Evolutionary conservation across 805 yeast genomes (phyloP), one percentile per base, ranked within the genome.

Genomic region (Wickerhamiella spandovensis): DNA sequence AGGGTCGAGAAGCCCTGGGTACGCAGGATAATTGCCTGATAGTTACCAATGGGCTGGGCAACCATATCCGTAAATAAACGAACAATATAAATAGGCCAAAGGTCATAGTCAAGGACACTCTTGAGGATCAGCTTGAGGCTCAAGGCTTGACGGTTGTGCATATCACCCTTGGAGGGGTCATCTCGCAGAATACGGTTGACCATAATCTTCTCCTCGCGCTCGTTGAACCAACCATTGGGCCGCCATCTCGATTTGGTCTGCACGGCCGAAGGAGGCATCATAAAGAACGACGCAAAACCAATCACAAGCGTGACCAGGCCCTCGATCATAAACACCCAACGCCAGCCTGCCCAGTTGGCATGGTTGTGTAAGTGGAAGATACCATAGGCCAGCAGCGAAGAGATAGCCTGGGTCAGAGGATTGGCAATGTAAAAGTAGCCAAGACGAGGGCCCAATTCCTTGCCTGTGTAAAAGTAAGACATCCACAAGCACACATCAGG

Each of bases 241-340:
- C 74, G 68, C 55, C 66, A 72, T 69, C 72, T 69, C 15, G 72
- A 62, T 48, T 71, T 74, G 2, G 83, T 79, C 49, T 73, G 75
- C 8, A 73, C 73, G 1, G 74, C 76, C 2, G 76, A 71, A 0
- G 82, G 71, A 5, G 79, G 81, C 82, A 79, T 77, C 47, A 70
- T 52, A 53, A 69, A 71, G 54, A 66, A 74, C 1, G 75, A 63
- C 4, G 58, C 53, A 24, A 77, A 25, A 1, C 86, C 87, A 54
- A 82, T 69, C 2, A 60, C 18, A 5, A 79, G 62, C 1, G 87
- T 79, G 43, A 79, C 57, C 5, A 72, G 48, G 4, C 88, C 87
- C 60, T 81, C 86, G 48, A 82, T 70, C 18, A 82, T 59, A 55
- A 82, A 82, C 21, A 82, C 66, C 78, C 81, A 82, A 48, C 74